A percentile compares a stretch with the other conserved stretches of the same genome.
These are phyloP conservation scores for Coffea eugenioides DNA, from an alignment of 257 asterid species.

Conservation along the genomic window DNA sequence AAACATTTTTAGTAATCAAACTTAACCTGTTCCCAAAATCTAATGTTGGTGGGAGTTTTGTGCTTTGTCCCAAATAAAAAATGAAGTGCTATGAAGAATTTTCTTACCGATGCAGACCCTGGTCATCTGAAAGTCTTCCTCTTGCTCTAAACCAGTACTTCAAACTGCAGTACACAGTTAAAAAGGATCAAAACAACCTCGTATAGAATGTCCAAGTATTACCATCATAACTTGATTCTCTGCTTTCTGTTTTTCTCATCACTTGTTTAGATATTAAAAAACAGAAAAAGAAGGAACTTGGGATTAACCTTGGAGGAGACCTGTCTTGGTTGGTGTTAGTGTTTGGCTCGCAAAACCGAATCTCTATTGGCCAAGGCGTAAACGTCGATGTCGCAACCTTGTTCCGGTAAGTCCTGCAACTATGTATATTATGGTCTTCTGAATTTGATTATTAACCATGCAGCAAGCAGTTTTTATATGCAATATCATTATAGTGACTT, in stretches of 20 bases:
- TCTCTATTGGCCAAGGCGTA: slow-evolving; percentile 90
- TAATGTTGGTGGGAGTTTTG: background rate
- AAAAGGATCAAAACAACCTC: slow-evolving; percentile 2
- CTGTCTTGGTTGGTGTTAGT: slow-evolving; percentile 60
- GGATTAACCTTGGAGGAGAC: slow-evolving; percentile 83
- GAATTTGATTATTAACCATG: background rate
- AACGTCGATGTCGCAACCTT: slow-evolving; percentile 67
- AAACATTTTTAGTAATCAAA: background rate
- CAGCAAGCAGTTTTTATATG: background rate
- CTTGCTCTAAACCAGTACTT: slow-evolving; percentile 92
- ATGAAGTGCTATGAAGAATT: slow-evolving; percentile 11
- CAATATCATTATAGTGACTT: background rate
- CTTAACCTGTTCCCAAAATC: background rate
- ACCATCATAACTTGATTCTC: background rate
- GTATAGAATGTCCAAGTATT: background rate
- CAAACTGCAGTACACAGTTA: slow-evolving; percentile 48
- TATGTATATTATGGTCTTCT: slow-evolving; percentile 12
- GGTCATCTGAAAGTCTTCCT: slow-evolving; percentile 91
- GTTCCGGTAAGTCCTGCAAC: slow-evolving; percentile 78
- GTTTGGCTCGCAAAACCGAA: slow-evolving; percentile 78
- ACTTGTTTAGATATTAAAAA: slow-evolving; percentile 21
- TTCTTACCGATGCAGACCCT: slow-evolving; percentile 82
- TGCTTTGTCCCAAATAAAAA: background rate
- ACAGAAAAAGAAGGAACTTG: slow-evolving; percentile 12
- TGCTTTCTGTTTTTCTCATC: slow-evolving; percentile 17